Conservation (phyloP, 1,139 yeast species). For the Zygosaccharomyces pseudobailii region DNA sequence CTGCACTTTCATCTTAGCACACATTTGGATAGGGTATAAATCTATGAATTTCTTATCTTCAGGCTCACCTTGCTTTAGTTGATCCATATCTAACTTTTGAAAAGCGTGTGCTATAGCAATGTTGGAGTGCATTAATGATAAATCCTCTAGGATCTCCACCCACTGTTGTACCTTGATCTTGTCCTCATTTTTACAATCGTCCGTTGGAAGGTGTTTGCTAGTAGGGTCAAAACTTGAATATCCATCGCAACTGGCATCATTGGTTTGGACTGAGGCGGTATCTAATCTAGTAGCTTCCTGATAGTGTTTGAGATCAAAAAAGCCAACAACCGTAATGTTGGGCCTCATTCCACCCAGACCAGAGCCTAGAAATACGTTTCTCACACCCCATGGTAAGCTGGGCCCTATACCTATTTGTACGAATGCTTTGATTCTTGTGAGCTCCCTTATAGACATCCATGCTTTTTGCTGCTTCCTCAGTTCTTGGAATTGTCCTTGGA, state of each 20-base stretch:
- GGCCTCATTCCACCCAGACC: conserved; percentile 98
- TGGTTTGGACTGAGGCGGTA: neutral
- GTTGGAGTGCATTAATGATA: conserved; percentile 86
- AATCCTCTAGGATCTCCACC: conserved; percentile 89
- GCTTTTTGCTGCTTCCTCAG: conserved; percentile 68
- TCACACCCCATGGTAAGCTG: conserved; percentile 88
- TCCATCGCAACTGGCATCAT: neutral
- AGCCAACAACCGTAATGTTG: conserved; percentile 86
- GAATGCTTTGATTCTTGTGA: conserved; percentile 79
- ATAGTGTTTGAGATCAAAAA: conserved; percentile 48
- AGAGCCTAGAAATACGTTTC: conserved; percentile 85
- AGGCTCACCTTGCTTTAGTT: conserved; percentile 42
- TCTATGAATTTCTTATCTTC: conserved; percentile 58
- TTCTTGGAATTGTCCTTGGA: conserved; percentile 60
- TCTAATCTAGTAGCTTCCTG: conserved; percentile 9
- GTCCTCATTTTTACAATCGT: conserved; percentile 64
- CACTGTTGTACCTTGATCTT: conserved; percentile 73
- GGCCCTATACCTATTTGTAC: conserved; percentile 90
- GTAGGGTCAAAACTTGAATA: conserved; percentile 18
- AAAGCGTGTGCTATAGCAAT: conserved; percentile 94
- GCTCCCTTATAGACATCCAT: conserved; percentile 78
- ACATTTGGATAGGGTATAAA: conserved; percentile 93
- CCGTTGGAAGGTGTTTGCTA: conserved; percentile 63
- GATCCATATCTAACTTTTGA: conserved; percentile 40
- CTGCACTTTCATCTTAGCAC: conserved; percentile 70